Evolutionary conservation across 2,329 filamentous ascomycete species (phyloP).

Genomic region (Cryphonectria japonica): DNA sequence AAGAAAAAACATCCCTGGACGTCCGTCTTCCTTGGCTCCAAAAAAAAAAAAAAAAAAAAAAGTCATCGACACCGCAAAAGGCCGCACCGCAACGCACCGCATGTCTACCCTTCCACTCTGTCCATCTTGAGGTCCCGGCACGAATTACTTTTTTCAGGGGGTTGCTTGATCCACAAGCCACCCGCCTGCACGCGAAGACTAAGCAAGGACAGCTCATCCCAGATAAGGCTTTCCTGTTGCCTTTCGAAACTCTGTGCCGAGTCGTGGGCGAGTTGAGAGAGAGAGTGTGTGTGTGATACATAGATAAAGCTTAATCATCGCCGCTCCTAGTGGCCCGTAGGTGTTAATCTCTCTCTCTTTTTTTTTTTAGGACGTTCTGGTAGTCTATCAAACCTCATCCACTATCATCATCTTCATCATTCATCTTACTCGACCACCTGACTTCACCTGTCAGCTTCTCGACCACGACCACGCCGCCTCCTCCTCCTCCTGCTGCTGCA

Average conservation of each 20-base stretch:
- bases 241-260: conserved; percentile 9
- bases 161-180: not conserved
- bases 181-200: not conserved
- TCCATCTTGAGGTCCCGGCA: not conserved
- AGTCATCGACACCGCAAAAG: conserved; percentile 5
- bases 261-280: not conserved
- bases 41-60: not conserved
- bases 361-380: not conserved
- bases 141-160: not conserved
- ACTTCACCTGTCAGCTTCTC: conserved; percentile 28
- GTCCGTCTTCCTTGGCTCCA: conserved; percentile 9
- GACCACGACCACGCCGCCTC: not conserved
- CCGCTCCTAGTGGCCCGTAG: conserved; percentile 3
- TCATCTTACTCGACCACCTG: conserved; percentile 29
- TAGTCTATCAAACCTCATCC: not conserved
- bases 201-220: conserved; percentile 23
- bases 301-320: conserved; percentile 16
- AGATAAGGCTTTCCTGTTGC: conserved; percentile 7
- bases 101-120: not conserved
- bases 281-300: not conserved
- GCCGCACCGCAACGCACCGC: too few species aligned
- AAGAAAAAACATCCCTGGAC: conserved; percentile 2
- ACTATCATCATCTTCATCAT: not conserved
- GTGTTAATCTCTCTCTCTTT: not conserved
- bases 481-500: not conserved